A percentile compares a stretch with the other conserved stretches of the same genome.
Evolutionary conservation across 2,329 filamentous ascomycete species (phyloP).

Genomic region (Magnaporthales sp.): DNA sequence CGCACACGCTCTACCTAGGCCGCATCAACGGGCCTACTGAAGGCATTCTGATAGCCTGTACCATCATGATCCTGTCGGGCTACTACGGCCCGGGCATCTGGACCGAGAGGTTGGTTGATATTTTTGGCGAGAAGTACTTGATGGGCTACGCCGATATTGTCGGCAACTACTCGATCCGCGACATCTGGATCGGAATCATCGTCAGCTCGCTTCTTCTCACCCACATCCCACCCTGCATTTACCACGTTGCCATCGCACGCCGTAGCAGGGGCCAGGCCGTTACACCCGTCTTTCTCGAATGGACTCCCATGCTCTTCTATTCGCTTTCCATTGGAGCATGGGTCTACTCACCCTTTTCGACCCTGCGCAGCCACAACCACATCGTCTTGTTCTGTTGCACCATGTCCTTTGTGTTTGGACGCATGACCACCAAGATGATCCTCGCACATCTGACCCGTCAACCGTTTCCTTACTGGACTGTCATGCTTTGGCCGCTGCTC

Average conservation of each 20-base stretch:
- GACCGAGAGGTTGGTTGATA: conserved; percentile 63
- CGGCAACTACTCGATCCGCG: conserved; percentile 66
- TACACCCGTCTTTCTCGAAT: conserved; percentile 80
- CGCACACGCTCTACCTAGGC: conserved; percentile 91
- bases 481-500: conserved; percentile 79
- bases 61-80: conserved; percentile 79
- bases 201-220: conserved; percentile 55
- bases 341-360: conserved; percentile 85
- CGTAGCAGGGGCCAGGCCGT: conserved; percentile 64
- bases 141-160: conserved; percentile 49
- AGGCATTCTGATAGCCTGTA: conserved; percentile 80
- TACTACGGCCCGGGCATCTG: conserved; percentile 84
- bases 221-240: conserved; percentile 83
- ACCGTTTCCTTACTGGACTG: conserved; percentile 94
- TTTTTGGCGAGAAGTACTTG: conserved; percentile 47
- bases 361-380: conserved; percentile 73
- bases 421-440: conserved; percentile 99
- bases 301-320: conserved; percentile 84
- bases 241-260: conserved; percentile 75
- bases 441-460: conserved; percentile 88
- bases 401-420: conserved; percentile 93
- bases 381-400: conserved; percentile 87
- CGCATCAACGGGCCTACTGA: conserved; percentile 97
- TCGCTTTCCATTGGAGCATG: conserved; percentile 67
- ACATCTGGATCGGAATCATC: conserved; percentile 77